phyloP scores from a whole-genome alignment of 2,329 filamentous ascomycete genomes.

The Akanthomyces lecanii region DNA sequence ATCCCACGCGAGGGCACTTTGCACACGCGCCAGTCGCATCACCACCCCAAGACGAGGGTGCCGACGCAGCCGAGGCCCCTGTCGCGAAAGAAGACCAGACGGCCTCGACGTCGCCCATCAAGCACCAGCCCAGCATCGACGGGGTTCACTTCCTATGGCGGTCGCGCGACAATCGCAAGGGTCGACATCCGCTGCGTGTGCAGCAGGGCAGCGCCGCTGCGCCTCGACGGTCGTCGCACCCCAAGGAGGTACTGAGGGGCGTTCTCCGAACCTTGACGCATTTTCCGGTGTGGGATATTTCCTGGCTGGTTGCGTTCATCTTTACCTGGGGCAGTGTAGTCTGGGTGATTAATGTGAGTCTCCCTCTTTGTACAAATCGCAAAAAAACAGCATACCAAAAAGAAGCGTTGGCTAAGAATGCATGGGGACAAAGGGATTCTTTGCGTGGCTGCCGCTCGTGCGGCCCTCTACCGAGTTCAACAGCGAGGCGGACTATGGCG shows the following conservation, averaged over 20 bases:
- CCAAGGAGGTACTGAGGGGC: not conserved
- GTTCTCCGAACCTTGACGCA: not conserved
- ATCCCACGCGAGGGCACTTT: not conserved
- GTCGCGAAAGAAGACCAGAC: not conserved
- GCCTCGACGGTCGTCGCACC: constrained; percentile 8
- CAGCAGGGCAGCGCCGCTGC: not conserved
- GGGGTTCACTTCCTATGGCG: constrained; percentile 11
- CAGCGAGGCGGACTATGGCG: not conserved
- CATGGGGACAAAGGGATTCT: not conserved
- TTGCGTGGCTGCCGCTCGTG: constrained; percentile 4
- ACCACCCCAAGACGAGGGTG: not conserved
- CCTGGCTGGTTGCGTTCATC: constrained; percentile 13
- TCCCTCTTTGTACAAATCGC: not conserved
- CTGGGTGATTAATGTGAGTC: constrained; percentile 11
- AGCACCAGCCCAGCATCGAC: not conserved
- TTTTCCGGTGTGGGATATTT: constrained; percentile 14
- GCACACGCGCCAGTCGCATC: not conserved
- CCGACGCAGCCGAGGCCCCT: not conserved
- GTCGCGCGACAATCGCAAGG: constrained; percentile 16
- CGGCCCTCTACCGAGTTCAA: not conserved
- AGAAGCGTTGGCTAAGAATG: not conserved
- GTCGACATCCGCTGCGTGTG: constrained; percentile 7
- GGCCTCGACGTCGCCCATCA: not conserved
- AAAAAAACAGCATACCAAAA: not conserved
- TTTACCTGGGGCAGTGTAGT: constrained; percentile 7